A percentile compares a stretch with the other conserved stretches of the same genome.
These are phyloP conservation scores for Golubevia pallescens DNA, from an alignment of 1,284 basidiomycete species.

Conservation along the genomic window DNA sequence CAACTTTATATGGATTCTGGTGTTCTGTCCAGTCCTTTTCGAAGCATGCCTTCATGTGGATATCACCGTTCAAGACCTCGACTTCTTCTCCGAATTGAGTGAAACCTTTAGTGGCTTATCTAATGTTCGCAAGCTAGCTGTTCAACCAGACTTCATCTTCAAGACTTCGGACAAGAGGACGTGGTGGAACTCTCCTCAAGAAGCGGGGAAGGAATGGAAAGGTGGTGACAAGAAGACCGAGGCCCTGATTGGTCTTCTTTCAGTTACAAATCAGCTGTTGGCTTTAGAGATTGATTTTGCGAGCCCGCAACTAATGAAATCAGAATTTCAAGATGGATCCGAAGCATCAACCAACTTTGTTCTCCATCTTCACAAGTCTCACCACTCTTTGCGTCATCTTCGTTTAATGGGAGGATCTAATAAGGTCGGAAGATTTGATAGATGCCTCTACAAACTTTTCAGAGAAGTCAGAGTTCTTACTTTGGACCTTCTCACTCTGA, in stretches of 20 bases:
- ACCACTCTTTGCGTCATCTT: too few species aligned
- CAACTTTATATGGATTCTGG: too few species aligned
- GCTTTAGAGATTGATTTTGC: neutral
- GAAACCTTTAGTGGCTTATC: neutral
- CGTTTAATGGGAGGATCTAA: too few species aligned
- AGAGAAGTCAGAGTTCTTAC: too few species aligned
- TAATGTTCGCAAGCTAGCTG: neutral
- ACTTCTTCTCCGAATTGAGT: neutral
- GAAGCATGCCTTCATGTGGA: too few species aligned
- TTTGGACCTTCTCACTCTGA: too few species aligned
- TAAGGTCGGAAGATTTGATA: too few species aligned
- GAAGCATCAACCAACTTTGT: neutral
- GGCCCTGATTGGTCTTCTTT: neutral
- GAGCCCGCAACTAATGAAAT: neutral
- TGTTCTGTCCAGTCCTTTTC: too few species aligned
- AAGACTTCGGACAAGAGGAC: neutral
- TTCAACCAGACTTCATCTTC: neutral
- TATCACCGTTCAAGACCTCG: neutral
- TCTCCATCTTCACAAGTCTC: too few species aligned
- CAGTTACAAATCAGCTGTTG: neutral
- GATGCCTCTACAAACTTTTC: too few species aligned
- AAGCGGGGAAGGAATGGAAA: neutral
- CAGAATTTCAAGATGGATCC: too few species aligned
- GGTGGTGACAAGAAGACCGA: neutral
- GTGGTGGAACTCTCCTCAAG: neutral